These are phyloP conservation scores for Rhododendron ovatum DNA, from an alignment of 148 eudicot genomes.

Conservation along the genomic window DNA sequence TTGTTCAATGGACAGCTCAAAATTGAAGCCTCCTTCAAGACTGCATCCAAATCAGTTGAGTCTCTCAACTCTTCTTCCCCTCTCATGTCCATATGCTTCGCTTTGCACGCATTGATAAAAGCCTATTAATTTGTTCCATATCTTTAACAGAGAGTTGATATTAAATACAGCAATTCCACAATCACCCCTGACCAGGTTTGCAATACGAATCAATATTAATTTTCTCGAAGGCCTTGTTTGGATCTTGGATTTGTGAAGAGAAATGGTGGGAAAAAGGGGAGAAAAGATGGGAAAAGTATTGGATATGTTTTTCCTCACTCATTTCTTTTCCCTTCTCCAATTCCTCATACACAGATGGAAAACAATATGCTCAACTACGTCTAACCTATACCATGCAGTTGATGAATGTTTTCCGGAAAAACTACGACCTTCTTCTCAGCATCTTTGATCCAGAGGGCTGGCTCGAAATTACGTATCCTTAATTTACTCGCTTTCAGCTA, in stretches of 20 bases:
- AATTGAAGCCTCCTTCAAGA: slow-evolving; percentile 62
- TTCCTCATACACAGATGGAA: neutral
- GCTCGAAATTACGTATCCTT: slow-evolving; percentile 90
- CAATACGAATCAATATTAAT: neutral
- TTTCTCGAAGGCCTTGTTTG: neutral
- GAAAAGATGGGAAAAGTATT: neutral
- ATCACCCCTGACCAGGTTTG: slow-evolving; percentile 64
- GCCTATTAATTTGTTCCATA: neutral
- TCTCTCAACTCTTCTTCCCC: slow-evolving; percentile 3
- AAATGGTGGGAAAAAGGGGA: neutral
- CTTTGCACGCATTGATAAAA: neutral
- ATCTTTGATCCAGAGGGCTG: slow-evolving; percentile 95
- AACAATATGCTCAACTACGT: neutral
- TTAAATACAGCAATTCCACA: slow-evolving; percentile 40
- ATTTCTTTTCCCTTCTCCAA: neutral
- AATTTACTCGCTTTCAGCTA: neutral
- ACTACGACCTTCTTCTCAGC: slow-evolving; percentile 62
- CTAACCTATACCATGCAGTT: slow-evolving; percentile 31
- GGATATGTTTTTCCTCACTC: neutral
- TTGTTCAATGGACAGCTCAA: slow-evolving; percentile 70
- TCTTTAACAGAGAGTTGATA: slow-evolving; percentile 56
- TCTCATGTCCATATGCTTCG: neutral
- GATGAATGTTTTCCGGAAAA: slow-evolving; percentile 78
- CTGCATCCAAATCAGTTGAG: slow-evolving; percentile 67
- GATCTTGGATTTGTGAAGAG: neutral